phyloP scores from a whole-genome alignment of 768 basidiomycete genomes.

The Pholiota molesta region DNA sequence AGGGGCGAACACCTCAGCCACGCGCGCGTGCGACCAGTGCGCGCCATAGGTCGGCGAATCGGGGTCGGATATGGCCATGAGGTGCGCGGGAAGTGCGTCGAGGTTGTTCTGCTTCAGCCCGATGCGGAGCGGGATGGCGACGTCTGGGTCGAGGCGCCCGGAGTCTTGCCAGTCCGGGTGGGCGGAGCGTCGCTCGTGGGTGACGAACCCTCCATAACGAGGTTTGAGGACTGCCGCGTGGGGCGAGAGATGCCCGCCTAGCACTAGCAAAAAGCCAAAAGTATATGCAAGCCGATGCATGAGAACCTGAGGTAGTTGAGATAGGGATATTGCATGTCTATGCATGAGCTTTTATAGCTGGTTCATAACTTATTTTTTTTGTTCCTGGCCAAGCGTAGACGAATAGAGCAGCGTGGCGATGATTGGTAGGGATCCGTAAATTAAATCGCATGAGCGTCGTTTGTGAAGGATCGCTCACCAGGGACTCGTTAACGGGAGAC shows the following conservation, averaged over 20 bases:
- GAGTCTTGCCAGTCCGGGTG: slow-evolving; percentile 18
- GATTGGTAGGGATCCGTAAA: neutral
- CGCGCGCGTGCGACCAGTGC: slow-evolving; percentile 48
- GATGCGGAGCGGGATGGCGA: slow-evolving; percentile 43
- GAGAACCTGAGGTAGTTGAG: neutral
- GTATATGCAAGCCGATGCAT: neutral
- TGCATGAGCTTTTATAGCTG: neutral
- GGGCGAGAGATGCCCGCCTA: neutral
- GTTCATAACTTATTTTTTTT: neutral
- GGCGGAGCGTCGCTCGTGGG: slow-evolving; percentile 31
- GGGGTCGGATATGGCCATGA: slow-evolving; percentile 51
- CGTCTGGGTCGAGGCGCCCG: slow-evolving; percentile 25
- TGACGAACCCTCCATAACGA: slow-evolving; percentile 18
- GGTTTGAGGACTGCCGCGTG: slow-evolving; percentile 10
- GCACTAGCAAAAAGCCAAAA: neutral
- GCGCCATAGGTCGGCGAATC: slow-evolving; percentile 51
- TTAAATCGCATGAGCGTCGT: neutral
- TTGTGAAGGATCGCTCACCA: neutral
- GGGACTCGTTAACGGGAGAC: neutral
- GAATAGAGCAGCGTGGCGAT: neutral
- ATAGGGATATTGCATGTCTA: neutral
- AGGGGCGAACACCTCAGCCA: slow-evolving; percentile 50
- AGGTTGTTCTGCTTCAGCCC: slow-evolving; percentile 51
- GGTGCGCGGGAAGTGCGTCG: slow-evolving; percentile 42
- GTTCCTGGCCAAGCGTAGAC: neutral